These are phyloP conservation scores for Lodderomyces jiufengensis DNA, from an alignment of 1,139 yeast genomes.

Conservation along the genomic window DNA sequence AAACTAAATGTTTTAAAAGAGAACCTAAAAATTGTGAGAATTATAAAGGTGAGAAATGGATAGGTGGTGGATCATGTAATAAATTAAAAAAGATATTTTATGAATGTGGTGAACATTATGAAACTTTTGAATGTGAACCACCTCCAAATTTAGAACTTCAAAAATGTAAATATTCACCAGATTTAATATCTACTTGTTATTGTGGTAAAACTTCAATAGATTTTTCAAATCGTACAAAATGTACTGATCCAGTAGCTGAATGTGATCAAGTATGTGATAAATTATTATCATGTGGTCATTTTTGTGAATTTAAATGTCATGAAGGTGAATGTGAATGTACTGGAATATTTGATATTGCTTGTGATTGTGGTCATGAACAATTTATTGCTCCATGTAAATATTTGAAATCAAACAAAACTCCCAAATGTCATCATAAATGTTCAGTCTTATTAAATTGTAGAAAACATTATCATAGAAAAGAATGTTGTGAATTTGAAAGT, in stretches of 20 bases:
- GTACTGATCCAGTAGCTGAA: constrained; percentile 76
- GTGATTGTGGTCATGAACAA: constrained; percentile 48
- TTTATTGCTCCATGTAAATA: constrained; percentile 65
- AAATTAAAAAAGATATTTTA: constrained; percentile 47
- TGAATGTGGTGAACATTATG: constrained; percentile 68
- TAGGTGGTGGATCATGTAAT: constrained; percentile 63
- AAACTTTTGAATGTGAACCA: constrained; percentile 59
- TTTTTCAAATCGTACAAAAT: constrained; percentile 40
- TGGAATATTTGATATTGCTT: constrained; percentile 40
- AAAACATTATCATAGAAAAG: constrained; percentile 67
- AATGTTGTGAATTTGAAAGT: constrained; percentile 70
- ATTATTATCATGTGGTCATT: constrained; percentile 66
- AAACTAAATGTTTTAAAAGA: constrained; percentile 50
- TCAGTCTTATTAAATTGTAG: constrained; percentile 75
- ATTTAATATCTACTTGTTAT: constrained; percentile 58
- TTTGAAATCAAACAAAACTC: constrained; percentile 44
- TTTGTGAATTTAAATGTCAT: constrained; percentile 70
- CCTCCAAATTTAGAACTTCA: constrained; percentile 23
- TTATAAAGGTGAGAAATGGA: constrained; percentile 35
- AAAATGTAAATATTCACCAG: constrained; percentile 67
- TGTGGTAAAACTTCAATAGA: constrained; percentile 58
- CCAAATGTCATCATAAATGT: constrained; percentile 74
- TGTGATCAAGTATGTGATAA: constrained; percentile 68
- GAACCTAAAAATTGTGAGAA: constrained; percentile 25
- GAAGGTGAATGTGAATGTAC: constrained; percentile 72